Conservation (phyloP, 73 alveolate species). For the Paramecium primaurelia region DNA sequence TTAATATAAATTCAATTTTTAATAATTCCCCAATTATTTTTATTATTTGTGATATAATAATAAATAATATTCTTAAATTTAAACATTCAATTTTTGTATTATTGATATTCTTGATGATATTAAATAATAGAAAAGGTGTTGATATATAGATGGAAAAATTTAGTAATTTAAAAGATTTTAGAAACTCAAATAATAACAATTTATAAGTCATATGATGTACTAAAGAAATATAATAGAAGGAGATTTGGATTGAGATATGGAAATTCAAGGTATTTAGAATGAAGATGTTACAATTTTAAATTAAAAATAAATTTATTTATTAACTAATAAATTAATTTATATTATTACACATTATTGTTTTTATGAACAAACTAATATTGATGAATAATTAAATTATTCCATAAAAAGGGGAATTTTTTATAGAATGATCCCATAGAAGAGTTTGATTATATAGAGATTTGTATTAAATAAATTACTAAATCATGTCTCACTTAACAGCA, state of each 20-base stretch:
- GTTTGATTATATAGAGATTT: background rate
- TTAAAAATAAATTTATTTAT: background rate
- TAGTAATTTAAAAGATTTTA: too few relatives aligned
- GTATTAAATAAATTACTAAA: background rate
- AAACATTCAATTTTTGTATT: background rate
- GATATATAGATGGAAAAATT: too few relatives aligned
- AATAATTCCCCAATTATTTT: background rate
- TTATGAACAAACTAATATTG: background rate
- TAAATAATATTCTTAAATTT: background rate
- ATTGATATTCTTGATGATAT: too few relatives aligned
- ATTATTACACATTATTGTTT: background rate
- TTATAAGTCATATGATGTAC: too few relatives aligned
- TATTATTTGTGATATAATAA: background rate
- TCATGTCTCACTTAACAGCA: constrained; percentile 74
- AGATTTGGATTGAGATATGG: too few relatives aligned
- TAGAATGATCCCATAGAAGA: background rate
- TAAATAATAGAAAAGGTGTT: too few relatives aligned
- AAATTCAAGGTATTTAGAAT: background rate
- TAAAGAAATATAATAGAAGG: too few relatives aligned
- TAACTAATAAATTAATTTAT: background rate
- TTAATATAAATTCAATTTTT: background rate
- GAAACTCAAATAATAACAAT: too few relatives aligned
- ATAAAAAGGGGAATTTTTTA: background rate
- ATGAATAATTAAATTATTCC: background rate
- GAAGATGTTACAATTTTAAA: background rate